Evolutionary conservation across 352 stramenopile genomes (phyloP).

Genomic region (Pythium rishiriense): DNA sequence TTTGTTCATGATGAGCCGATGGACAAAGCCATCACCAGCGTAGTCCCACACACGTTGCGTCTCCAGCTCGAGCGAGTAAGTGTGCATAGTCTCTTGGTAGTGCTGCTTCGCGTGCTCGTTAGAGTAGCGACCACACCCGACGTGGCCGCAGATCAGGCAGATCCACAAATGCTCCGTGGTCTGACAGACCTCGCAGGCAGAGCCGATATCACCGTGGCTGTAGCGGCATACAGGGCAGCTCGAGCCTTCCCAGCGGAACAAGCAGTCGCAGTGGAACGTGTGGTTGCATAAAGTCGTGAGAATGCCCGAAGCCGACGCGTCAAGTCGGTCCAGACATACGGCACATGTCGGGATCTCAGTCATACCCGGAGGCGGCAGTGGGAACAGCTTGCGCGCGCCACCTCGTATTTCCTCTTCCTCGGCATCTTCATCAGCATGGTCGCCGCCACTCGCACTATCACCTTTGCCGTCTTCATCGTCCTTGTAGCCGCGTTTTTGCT

Average conservation of each 20-base stretch:
- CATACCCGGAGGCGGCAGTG: constrained; percentile 65
- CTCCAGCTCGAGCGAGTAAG: constrained; percentile 94
- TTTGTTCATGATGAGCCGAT: constrained; percentile 89
- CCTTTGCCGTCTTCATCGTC: neutral
- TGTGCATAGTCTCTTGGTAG: constrained; percentile 93
- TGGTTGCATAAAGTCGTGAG: constrained; percentile 98
- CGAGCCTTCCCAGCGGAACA: constrained; percentile 94
- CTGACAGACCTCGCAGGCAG: constrained; percentile 92
- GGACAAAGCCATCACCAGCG: constrained; percentile 86
- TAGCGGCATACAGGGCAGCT: constrained; percentile 97
- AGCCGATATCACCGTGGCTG: constrained; percentile 93
- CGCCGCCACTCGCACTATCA: neutral
- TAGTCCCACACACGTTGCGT: constrained; percentile 97
- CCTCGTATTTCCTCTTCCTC: constrained; percentile 23
- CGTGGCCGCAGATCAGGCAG: constrained; percentile 94
- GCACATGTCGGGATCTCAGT: constrained; percentile 90
- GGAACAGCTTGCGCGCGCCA: constrained; percentile 45
- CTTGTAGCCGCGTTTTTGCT: constrained; percentile 17
- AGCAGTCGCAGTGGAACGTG: constrained; percentile 97
- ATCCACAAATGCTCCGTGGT: constrained; percentile 96
- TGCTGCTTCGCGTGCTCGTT: constrained; percentile 94
- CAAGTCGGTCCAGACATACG: constrained; percentile 90
- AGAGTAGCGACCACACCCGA: constrained; percentile 96
- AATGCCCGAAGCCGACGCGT: constrained; percentile 86
- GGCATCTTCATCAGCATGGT: neutral